Evolutionary conservation across 202 grass and related monocot species (phyloP).

Genomic region (Brachypodium distachyon): DNA sequence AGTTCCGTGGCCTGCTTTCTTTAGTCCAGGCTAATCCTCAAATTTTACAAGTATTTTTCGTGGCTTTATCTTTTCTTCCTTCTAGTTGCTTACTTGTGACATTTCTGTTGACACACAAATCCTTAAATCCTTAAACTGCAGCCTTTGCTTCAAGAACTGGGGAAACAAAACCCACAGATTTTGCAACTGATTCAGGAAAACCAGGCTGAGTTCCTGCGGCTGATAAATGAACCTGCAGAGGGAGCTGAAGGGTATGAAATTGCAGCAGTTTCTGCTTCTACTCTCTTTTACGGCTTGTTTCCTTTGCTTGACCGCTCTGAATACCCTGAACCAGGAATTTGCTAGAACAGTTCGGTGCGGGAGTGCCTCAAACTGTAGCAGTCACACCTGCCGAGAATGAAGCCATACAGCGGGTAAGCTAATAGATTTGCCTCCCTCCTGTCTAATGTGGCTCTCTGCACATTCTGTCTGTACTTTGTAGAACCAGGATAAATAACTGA

Average conservation of each 20-base stretch:
- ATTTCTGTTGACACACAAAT: background rate
- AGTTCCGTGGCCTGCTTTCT: slow-evolving; percentile 62
- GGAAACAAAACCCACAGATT: slow-evolving; percentile 59
- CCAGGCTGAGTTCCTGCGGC: slow-evolving; percentile 54
- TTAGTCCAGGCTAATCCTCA: slow-evolving; percentile 83
- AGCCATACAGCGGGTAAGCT: slow-evolving; percentile 58
- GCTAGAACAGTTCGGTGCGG: slow-evolving; percentile 50
- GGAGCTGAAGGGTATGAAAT: slow-evolving; percentile 43
- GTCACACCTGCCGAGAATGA: slow-evolving; percentile 61
- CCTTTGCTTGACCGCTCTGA: background rate
- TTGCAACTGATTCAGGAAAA: slow-evolving; percentile 66
- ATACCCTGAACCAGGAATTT: slow-evolving; percentile 36
- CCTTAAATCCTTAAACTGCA: slow-evolving; percentile 6
- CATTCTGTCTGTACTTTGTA: background rate
- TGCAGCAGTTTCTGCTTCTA: background rate
- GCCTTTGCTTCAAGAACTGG: slow-evolving; percentile 69
- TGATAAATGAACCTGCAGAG: slow-evolving; percentile 63
- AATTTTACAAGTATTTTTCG: slow-evolving; percentile 61
- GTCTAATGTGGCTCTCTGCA: background rate
- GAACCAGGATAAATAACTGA: background rate
- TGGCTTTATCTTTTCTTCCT: background rate
- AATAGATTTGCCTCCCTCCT: background rate
- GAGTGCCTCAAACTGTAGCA: slow-evolving; percentile 42
- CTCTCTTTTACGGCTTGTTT: background rate
- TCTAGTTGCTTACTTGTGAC: background rate